Base-by-base conservation (phyloP, 495 filamentous ascomycete genomes). In the Podospora pseudopauciseta region DNA sequence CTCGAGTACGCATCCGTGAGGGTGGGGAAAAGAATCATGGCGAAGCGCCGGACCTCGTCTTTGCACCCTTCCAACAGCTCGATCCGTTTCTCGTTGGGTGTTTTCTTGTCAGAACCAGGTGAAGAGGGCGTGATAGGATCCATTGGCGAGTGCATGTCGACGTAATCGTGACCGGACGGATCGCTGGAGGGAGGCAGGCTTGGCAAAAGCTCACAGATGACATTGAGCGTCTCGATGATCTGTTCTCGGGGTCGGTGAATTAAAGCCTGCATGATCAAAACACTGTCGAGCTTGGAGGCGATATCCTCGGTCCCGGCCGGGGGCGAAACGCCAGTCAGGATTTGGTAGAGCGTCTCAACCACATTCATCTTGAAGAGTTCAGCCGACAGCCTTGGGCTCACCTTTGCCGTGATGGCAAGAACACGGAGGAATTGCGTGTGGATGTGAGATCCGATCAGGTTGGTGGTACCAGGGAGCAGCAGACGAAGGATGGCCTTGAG, bases 201-300 rank as follows among this genome's bases (percentile, higher is more conserved):
- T 3, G 96, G 96, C 28, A 99, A 85, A 18, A 99, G 85, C 81
- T 98, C 96, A 80, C 96, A 98, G 70, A 98, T 93, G 66, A 99
- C 94, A 77, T 97, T 97, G 66, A 99, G 86, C 4, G 96, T 97
- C 81, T 99, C 96, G 73, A 92, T 93, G 28, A 99, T 90, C 76
- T 98, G 96, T 73, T 99, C 95, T 58, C 93, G 88, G n/a, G 95
- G 95, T 44, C 94, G 87, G 74, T 98, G 96, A 65, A 99, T 97
- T 72, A 99, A 80, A 34, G 95, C 94, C 76, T 99, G 95, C 96
- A 99, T 98, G 78, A 98, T 94, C 61, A 99, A 88, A 30, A 98
- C 94, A 75, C 92, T 97, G 80, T 98, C 94, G 74, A 97, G 93
- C 79, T 95, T 96, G 27, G 85, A 86, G n/a, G 91, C 90, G 34